A percentile compares a stretch with the other conserved stretches of the same genome.
Conservation (phyloP, 345 rosid species). For the Salix exigua region DNA sequence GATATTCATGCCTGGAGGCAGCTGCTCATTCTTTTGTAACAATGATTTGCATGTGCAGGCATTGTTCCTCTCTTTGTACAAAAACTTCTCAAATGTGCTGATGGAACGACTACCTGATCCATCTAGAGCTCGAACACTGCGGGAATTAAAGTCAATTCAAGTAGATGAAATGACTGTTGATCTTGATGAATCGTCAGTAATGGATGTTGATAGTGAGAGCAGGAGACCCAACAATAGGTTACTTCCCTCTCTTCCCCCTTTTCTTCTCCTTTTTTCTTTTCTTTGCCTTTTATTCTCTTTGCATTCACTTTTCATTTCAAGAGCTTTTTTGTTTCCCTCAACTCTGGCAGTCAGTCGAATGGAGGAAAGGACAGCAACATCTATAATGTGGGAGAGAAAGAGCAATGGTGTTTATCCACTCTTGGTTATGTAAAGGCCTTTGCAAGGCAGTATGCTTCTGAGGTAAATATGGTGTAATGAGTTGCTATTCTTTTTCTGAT, state of each 20-base stretch:
- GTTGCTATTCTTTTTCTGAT: neutral
- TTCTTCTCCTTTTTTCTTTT: neutral
- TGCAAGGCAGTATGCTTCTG: slow-evolving; percentile 85
- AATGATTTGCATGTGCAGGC: slow-evolving; percentile 40
- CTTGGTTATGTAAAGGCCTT: slow-evolving; percentile 84
- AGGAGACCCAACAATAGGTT: slow-evolving; percentile 52
- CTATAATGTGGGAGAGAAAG: slow-evolving; percentile 66
- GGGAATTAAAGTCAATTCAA: slow-evolving; percentile 48
- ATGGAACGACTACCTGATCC: slow-evolving; percentile 76
- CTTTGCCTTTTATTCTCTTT: neutral
- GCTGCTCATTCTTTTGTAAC: slow-evolving; percentile 8
- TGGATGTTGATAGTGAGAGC: slow-evolving; percentile 80
- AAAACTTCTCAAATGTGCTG: slow-evolving; percentile 62
- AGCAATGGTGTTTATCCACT: slow-evolving; percentile 93
- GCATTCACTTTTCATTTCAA: neutral
- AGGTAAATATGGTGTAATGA: slow-evolving; percentile 43
- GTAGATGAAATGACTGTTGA: slow-evolving; percentile 57
- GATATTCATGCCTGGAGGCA: neutral
- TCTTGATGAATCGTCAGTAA: slow-evolving; percentile 48
- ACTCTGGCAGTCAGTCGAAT: slow-evolving; percentile 43
- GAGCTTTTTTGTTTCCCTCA: neutral
- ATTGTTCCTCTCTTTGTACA: slow-evolving; percentile 59
- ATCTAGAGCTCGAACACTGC: slow-evolving; percentile 54
- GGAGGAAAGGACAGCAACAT: slow-evolving; percentile 30
- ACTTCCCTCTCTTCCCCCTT: too few species aligned